Conservation (phyloP, 2,329 filamentous ascomycete genomes). For the Botrytis deweyae region DNA sequence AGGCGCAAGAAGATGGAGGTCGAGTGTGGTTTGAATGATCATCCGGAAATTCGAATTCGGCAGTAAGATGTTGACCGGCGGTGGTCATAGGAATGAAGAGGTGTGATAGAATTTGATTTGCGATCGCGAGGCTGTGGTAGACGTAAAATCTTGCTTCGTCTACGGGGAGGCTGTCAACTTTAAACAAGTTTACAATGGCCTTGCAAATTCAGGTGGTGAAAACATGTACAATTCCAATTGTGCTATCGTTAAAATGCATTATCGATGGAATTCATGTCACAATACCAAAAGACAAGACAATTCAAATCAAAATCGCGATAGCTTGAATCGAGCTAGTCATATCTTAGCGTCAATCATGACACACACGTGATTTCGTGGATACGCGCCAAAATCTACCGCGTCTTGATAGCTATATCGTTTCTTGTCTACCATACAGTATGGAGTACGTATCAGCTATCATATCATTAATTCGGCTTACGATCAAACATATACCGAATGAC, state of each 20-base stretch:
- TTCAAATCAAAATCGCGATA: conserved; percentile 17
- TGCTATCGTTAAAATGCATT: conserved; percentile 7
- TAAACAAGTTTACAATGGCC: too few relatives aligned
- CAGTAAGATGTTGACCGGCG: conserved; percentile 11
- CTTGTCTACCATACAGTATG: not conserved
- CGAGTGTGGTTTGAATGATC: conserved; percentile 18
- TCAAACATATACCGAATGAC: not conserved
- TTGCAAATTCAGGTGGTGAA: not conserved
- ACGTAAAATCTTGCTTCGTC: not conserved
- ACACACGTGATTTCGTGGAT: not conserved
- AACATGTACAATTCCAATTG: not conserved
- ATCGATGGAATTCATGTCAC: not conserved
- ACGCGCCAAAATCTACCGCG: not conserved
- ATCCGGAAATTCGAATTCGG: conserved; percentile 17
- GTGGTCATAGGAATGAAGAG: conserved; percentile 22
- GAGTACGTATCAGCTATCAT: not conserved
- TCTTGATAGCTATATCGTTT: not conserved
- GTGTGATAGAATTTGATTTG: conserved; percentile 1
- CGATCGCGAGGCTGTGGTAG: not conserved
- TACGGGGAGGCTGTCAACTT: not conserved
- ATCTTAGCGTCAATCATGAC: not conserved
- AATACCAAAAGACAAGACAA: conserved; percentile 3
- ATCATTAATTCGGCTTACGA: not conserved
- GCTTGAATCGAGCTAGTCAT: conserved; percentile 8
- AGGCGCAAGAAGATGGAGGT: conserved; percentile 13